Evolutionary conservation across 805 yeast genomes (phyloP).

Genomic region (Candida namnaoensis): DNA sequence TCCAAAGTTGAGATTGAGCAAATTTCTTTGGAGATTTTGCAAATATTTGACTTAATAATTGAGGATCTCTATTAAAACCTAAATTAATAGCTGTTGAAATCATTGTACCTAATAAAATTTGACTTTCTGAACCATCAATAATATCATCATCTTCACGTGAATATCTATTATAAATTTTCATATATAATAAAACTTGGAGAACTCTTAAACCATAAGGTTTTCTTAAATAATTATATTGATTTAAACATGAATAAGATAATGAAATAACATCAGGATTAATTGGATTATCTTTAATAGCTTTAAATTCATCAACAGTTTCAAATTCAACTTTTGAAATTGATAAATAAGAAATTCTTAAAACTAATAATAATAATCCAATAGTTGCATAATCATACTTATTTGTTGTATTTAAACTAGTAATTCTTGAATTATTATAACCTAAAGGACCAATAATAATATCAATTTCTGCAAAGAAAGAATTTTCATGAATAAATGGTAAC

Average conservation of each 20-base stretch:
- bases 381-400: constrained; percentile 14
- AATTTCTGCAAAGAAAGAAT: constrained; percentile 10
- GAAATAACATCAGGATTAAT: constrained; percentile 4
- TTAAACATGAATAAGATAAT: constrained; percentile 29
- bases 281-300: constrained; percentile 1
- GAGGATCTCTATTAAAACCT: constrained; percentile 53
- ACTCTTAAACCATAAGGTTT: constrained; percentile 35
- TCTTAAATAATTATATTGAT: constrained; percentile 39
- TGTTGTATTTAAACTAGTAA: constrained; percentile 2
- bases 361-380: constrained; percentile 11
- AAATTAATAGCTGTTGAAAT: constrained; percentile 45
- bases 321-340: constrained; percentile 10
- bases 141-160: constrained; percentile 55
- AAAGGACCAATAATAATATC: constrained; percentile 6
- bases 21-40: constrained; percentile 3
- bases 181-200: constrained; percentile 42
- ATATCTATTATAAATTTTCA: constrained; percentile 37
- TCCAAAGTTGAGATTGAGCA: constrained; percentile 13
- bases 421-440: constrained; percentile 1
- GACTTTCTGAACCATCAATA: constrained; percentile 39
- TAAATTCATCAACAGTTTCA: constrained; percentile 1
- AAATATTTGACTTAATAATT: constrained; percentile 8
- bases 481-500: constrained; percentile 16
- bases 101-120: constrained; percentile 36
- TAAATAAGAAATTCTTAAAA: constrained; percentile 13